Evolutionary conservation across 371 early-diverging fungal species (phyloP), one percentile per base, ranked within the genome.

Genomic region (Smittium mucronatum): DNA sequence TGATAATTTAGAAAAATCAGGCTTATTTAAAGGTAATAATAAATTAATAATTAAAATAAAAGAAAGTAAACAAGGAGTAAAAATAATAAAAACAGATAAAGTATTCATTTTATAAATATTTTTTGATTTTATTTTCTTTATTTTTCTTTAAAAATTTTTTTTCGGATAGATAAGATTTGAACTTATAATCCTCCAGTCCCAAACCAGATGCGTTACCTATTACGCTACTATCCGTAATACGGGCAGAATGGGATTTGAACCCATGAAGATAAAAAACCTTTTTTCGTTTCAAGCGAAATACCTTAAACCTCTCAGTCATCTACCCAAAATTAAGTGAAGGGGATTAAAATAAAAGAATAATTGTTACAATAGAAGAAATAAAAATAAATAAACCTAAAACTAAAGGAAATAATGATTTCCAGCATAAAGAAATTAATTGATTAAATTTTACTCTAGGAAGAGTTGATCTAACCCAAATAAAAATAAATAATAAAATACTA

Each of bases 241-340:
- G 76, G 76, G 76, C 70, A 76, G 72, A 76, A 76, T 76, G 76
- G 76, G 76, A 76, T 76, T 76, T 71, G 76, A 76, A 76, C 76
- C 76, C 76, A 76, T 76, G 76, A 64, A 74, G 75, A 73, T 72
- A 64, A 76, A 64, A 73, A 75, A 76, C 76, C 75, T 74, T 68
- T 69, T 69, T 76, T 63, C 76, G 75, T 76, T 76, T 76, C 76
- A 76, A 76, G 76, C 75, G 76, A 75, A 76, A 75, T 69, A 76
- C 76, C 76, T 76, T 76, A 72, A 76, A 76, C 76, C 76, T 68
- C 76, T 76, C 76, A 76, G 76, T 76, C 76, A 76, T 76, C 75
- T 76, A 76, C 76, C 76, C 76, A 67, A 57, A 75, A 69, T 71
- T 60, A 65, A 47, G 21, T 47, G 47, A 47, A 47, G 47, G 47